These are phyloP conservation scores for Mrakia hoshinonis DNA, from an alignment of 768 basidiomycete species.

Conservation along the genomic window DNA sequence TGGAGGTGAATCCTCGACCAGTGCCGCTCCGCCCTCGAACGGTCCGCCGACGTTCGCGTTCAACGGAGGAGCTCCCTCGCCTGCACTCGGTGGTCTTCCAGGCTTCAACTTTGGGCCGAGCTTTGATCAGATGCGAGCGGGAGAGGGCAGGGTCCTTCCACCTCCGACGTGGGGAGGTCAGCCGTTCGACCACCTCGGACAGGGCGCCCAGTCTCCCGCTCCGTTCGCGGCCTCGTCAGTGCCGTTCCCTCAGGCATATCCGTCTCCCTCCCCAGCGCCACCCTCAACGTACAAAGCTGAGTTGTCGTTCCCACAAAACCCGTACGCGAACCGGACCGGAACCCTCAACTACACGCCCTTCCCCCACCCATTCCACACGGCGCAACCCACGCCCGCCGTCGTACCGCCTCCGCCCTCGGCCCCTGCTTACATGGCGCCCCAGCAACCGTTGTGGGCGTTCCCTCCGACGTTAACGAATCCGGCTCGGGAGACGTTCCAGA, in stretches of 20 bases:
- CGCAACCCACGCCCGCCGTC: background rate
- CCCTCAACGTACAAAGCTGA: background rate
- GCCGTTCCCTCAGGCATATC: background rate
- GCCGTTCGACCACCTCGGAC: background rate
- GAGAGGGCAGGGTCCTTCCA: background rate
- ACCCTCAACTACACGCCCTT: background rate
- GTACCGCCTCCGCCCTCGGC: background rate
- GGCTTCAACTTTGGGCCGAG: background rate
- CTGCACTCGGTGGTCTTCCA: background rate
- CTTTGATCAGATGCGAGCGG: background rate
- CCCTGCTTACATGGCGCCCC: background rate
- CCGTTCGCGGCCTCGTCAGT: background rate
- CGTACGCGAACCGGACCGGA: background rate
- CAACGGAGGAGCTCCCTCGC: background rate
- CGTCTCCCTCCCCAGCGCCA: background rate
- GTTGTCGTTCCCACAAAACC: background rate
- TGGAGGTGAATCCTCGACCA: background rate
- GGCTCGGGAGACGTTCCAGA: too few relatives aligned
- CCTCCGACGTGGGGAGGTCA: conserved; percentile 9
- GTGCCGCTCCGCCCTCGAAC: background rate
- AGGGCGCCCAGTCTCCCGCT: background rate
- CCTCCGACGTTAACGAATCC: background rate
- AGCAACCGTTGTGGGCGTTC: background rate
- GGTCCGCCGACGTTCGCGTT: background rate
- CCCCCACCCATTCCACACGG: background rate